Percentiles rank a stretch among this genome's conserved stretches.
Evolutionary conservation across 176 grass and related monocot species (phyloP).

Genomic region (Zea mays): DNA sequence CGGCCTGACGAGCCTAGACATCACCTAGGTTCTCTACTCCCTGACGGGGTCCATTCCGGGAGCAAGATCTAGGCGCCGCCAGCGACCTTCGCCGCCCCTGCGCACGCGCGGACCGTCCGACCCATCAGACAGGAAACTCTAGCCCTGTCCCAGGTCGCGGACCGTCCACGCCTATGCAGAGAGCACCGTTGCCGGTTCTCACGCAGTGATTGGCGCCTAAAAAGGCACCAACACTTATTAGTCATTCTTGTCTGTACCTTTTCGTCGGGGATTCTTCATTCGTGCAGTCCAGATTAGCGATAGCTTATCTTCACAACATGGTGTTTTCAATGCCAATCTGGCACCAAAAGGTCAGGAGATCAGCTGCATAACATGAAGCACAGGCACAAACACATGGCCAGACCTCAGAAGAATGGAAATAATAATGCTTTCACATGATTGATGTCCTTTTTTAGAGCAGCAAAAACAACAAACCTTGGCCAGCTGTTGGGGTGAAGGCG

Average conservation of each 20-base stretch:
- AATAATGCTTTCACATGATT: constrained; percentile 2
- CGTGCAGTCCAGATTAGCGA: constrained; percentile 18
- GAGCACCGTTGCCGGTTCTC: too few species aligned
- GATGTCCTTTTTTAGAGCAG: background rate
- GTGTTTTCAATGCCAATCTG: constrained; percentile 5
- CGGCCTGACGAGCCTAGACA: too few species aligned
- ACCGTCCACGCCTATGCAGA: too few species aligned
- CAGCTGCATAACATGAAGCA: constrained; percentile 2
- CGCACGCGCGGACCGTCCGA: too few species aligned
- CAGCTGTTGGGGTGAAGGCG: too few species aligned
- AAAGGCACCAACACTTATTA: constrained; percentile 8
- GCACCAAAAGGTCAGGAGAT: constrained; percentile 3
- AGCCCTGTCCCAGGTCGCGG: too few species aligned
- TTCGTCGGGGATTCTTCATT: background rate
- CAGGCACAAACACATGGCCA: background rate
- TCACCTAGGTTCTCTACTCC: too few species aligned
- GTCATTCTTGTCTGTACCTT: constrained; percentile 12
- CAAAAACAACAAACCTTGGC: background rate
- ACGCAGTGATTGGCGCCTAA: too few species aligned
- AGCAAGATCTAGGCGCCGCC: too few species aligned
- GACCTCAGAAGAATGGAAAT: background rate
- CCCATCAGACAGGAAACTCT: too few species aligned
- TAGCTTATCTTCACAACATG: background rate
- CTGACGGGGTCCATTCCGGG: too few species aligned
- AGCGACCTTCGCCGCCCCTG: too few species aligned